Evolutionary conservation across 2,329 filamentous ascomycete genomes (phyloP).

Genomic region (Knufia fluminis): DNA sequence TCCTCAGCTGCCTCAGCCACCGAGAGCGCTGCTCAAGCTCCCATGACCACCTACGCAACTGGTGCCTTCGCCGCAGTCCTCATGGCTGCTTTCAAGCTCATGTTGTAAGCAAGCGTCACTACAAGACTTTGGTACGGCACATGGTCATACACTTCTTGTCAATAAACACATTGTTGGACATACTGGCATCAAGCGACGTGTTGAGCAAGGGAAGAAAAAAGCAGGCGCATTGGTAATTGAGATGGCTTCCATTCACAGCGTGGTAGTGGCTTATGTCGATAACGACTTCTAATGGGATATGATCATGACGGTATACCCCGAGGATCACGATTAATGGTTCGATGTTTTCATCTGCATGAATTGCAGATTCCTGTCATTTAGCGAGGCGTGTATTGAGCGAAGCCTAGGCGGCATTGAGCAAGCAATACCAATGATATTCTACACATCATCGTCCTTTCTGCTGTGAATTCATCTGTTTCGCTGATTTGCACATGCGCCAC

Average conservation of each 20-base stretch:
- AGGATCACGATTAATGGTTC: constrained; percentile 9
- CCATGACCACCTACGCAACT: constrained; percentile 41
- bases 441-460: neutral
- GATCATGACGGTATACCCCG: constrained; percentile 3
- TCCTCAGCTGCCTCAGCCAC: constrained; percentile 25
- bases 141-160: constrained; percentile 2
- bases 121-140: neutral
- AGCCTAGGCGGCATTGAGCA: neutral
- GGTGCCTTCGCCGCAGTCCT: constrained; percentile 45
- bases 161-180: constrained; percentile 5
- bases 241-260: neutral
- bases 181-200: neutral
- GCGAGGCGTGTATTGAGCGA: constrained; percentile 5
- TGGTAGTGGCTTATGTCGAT: neutral
- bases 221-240: neutral
- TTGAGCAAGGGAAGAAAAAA: neutral
- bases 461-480: too few species aligned
- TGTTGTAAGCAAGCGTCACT: constrained; percentile 38
- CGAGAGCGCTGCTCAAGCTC: constrained; percentile 35
- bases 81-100: constrained; percentile 47
- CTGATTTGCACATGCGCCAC: neutral
- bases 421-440: neutral
- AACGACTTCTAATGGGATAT: neutral
- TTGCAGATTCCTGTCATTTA: constrained; percentile 3
- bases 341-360: neutral